Base-by-base conservation (phyloP, 179 eudicot genomes). In the Sideroxylon spinosum region DNA sequence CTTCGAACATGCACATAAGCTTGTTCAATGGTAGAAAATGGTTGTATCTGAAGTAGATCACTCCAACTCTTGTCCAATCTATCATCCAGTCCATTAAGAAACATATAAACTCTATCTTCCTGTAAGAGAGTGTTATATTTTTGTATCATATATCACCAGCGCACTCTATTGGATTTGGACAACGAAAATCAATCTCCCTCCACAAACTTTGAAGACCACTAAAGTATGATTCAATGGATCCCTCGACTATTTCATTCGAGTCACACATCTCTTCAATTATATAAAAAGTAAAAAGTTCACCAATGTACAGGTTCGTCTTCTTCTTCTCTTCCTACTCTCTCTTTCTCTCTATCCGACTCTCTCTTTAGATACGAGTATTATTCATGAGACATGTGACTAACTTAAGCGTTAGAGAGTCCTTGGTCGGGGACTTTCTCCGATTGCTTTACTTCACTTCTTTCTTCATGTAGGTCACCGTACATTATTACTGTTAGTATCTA, bases 171-270 rank as follows among this genome's bases (percentile, higher is more conserved):
- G 17, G 16, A 9, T 68, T 46, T 1, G 55, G 73, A 19, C 7
- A 19, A 9, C 7, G 14, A n/a, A 68, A 68, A 46, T 46, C 55
- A 52, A 72, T 72, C 16, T 72, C 22, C 8, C 62, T 50, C 62
- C 75, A 72, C 46, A 72, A 53, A 23, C 62, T 37, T 52, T 53
- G 75, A 50, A 72, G 75, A 26, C 13, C 75, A 72, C 52, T 72
- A 62, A 52, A 52, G 13, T 50, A 22, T 49, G 3, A 19, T 49
- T 20, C 59, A 71, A 71, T 71, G 60, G 60, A 71, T 49, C 74
- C 60, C 12, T n/a, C n/a, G 10, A 19, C 75, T 71, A 60, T 50
- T 60, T 50, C 61, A 50, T 71, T 49, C 32, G 10, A 50, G 44
- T 52, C 75, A 71, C 75, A 1, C 20, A 0, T 12, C 60, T 49